Base-by-base conservation (phyloP, 345 rosid genomes). In the Eucalyptus sp. region DNA sequence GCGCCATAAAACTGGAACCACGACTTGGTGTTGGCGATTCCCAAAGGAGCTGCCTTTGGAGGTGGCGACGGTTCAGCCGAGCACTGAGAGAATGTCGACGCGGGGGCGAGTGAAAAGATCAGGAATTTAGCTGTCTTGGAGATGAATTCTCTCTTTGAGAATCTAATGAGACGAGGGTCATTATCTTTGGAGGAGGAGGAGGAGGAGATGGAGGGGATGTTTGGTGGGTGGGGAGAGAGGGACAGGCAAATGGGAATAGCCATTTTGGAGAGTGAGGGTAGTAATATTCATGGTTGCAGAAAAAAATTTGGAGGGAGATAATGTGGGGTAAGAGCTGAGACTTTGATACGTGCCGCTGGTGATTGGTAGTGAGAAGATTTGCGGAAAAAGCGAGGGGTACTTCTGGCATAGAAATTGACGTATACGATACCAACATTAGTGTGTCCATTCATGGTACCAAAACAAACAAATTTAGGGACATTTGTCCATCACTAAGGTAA, bases 1-100 rank as follows among this genome's bases (percentile, higher is more conserved):
- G 91, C 95, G 41, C 98, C 99, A 91, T 90, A 98, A 89, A 92
- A 96, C 92, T 95, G 98, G 90, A 95, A 95, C 98, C 99, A 97
- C 87, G 98, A 94, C 89, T 92, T 96, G 52, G 98, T 96, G 88
- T 91, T 96, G 50, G 93, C 94, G 91, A 96, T 94, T 91, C 92
- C 93, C 54, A 92, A 92, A 91, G 93, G 94, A 79, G 90, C 87
- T 16, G 94, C 88, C 88, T 93, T 95, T 58, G 93, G 25, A 41
- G 96, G 87, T 13, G 95, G 86, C n/a, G 93, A 88, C 68, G 95
- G 62, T 52, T 95, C 96, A 24, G 97, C 96, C 89, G 92, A 89
- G 41, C 96, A 94, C 27, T 88, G 91, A 46, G 88, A 90, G 89
- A 92, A 71, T 88, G 95, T 94, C 94, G 64, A 92, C 25, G 68